These are phyloP conservation scores for Camelina neglecta DNA, from an alignment of 345 rosid species.

Conservation along the genomic window DNA sequence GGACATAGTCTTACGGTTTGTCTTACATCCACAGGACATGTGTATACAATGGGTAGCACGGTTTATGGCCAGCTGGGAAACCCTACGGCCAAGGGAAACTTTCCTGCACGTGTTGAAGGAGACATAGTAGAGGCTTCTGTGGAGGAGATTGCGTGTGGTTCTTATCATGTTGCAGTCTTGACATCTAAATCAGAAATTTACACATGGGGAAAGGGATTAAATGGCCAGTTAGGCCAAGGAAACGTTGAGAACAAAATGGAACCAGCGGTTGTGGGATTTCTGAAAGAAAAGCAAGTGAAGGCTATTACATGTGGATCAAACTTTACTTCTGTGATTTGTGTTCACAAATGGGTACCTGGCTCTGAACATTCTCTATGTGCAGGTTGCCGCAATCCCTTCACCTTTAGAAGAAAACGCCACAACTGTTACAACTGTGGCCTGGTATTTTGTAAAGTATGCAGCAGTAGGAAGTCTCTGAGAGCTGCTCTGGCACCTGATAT, in stretches of 20 bases:
- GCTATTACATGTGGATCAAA: slow-evolving; percentile 76
- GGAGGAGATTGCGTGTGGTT: slow-evolving; percentile 82
- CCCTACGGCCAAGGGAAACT: slow-evolving; percentile 58
- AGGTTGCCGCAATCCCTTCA: slow-evolving; percentile 82
- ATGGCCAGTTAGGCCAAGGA: slow-evolving; percentile 93
- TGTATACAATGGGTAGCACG: slow-evolving; percentile 82
- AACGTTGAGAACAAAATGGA: slow-evolving; percentile 57
- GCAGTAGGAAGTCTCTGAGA: slow-evolving; percentile 72
- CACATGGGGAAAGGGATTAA: slow-evolving; percentile 85
- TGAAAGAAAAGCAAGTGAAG: slow-evolving; percentile 78
- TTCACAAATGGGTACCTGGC: slow-evolving; percentile 69
- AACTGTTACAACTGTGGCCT: slow-evolving; percentile 95
- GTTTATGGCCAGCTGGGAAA: slow-evolving; percentile 79
- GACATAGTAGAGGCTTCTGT: slow-evolving; percentile 54
- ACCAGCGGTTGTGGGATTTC: slow-evolving; percentile 63
- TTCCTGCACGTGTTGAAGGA: slow-evolving; percentile 67
- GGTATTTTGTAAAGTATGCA: slow-evolving; percentile 86
- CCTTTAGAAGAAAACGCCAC: slow-evolving; percentile 89
- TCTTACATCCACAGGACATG: slow-evolving; percentile 68
- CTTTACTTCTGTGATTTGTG: slow-evolving; percentile 76
- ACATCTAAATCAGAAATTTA: slow-evolving; percentile 71
- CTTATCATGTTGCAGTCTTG: slow-evolving; percentile 76
- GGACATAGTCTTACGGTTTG: slow-evolving; percentile 74
- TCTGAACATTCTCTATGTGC: slow-evolving; percentile 76
- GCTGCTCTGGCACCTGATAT: slow-evolving; percentile 85